Percentiles rank a stretch among this genome's conserved stretches.
phyloP scores from a whole-genome alignment of 1,139 yeast species.

The Candida glucosophila region DNA sequence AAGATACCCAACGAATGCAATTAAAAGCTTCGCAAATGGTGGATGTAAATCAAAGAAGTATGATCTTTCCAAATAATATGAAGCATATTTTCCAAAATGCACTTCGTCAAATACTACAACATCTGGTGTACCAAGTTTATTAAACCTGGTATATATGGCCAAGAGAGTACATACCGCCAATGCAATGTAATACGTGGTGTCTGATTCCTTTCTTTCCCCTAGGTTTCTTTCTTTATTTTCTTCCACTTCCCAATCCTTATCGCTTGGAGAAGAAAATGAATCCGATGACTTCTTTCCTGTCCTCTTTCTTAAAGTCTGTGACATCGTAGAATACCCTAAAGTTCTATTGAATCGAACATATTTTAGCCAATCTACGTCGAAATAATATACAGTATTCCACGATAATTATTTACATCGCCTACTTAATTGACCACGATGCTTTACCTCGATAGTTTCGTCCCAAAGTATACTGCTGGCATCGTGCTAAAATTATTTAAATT shows the following conservation, averaged over 20 bases:
- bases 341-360: too few species aligned
- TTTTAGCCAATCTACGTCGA: too few species aligned
- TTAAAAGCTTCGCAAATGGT: conserved; percentile 88
- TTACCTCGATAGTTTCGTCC: too few species aligned
- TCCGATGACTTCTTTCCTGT: conserved; percentile 6
- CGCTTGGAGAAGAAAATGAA: conserved; percentile 3
- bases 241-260: conserved; percentile 4
- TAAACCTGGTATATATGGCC: conserved; percentile 69
- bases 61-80: conserved; percentile 73
- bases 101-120: conserved; percentile 98
- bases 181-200: conserved; percentile 31
- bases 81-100: conserved; percentile 93
- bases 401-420: too few species aligned
- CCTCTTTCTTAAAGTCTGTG: conserved; percentile 14
- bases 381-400: too few species aligned
- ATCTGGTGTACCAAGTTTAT: conserved; percentile 59
- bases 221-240: conserved; percentile 1
- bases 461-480: too few species aligned
- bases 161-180: conserved; percentile 45
- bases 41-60: conserved; percentile 97
- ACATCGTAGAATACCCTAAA: too few species aligned
- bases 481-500: too few species aligned
- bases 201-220: conserved; percentile 15
- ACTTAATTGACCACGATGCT: too few species aligned
- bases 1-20: conserved; percentile 85